A percentile compares a stretch with the other conserved stretches of the same genome.
Evolutionary conservation across 2,329 filamentous ascomycete species (phyloP).

Genomic region (Aspergillus ustus): DNA sequence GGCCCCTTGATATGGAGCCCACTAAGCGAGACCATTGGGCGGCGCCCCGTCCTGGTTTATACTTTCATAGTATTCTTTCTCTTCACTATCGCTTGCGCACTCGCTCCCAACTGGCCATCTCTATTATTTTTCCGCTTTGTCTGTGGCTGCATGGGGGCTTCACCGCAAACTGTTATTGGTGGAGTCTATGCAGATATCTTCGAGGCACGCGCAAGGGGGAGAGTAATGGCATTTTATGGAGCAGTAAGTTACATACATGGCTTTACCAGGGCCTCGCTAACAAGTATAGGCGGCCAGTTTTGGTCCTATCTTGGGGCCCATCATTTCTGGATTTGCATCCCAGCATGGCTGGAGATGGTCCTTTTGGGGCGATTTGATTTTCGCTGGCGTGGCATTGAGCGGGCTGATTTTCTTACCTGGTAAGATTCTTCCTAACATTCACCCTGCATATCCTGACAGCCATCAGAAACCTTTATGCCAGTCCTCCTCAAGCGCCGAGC

Average conservation of each 20-base stretch:
- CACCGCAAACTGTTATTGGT: constrained; percentile 49
- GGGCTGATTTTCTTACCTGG: constrained; percentile 65
- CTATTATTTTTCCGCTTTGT: constrained; percentile 50
- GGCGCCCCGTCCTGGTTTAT: constrained; percentile 50
- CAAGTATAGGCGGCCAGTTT: constrained; percentile 38
- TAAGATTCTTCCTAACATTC: constrained; percentile 7
- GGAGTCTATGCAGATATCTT: constrained; percentile 55
- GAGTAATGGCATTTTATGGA: constrained; percentile 49
- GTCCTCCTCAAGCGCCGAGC: constrained; percentile 64
- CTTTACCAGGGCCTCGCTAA: neutral
- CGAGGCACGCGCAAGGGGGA: constrained; percentile 39
- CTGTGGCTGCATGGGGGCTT: constrained; percentile 45
- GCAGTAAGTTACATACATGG: constrained; percentile 29
- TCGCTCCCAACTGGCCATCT: constrained; percentile 48
- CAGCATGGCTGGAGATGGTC: constrained; percentile 52
- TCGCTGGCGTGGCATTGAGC: constrained; percentile 63
- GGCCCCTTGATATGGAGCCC: constrained; percentile 50
- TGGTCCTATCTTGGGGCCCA: constrained; percentile 49
- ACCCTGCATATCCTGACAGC: constrained; percentile 3
- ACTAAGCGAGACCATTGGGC: constrained; percentile 48
- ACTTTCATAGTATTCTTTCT: constrained; percentile 53
- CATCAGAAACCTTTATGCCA: constrained; percentile 63
- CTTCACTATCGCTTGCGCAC: constrained; percentile 48
- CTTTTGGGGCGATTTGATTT: constrained; percentile 66
- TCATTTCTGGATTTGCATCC: constrained; percentile 50